Evolutionary conservation across 2,329 filamentous ascomycete genomes (phyloP).

Genomic region (Colletotrichum graminicola): DNA sequence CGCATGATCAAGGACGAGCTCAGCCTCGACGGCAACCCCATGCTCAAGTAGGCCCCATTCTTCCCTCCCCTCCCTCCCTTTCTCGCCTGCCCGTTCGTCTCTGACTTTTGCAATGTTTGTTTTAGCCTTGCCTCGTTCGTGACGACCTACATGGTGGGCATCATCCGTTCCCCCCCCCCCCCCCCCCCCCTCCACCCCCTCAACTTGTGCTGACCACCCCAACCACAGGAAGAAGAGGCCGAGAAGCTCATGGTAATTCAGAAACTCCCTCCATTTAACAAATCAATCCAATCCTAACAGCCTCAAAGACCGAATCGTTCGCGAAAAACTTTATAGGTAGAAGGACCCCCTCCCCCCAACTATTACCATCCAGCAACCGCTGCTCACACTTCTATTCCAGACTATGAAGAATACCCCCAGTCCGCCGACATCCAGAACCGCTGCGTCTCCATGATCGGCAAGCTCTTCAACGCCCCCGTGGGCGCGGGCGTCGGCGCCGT

Average conservation of each 20-base stretch:
- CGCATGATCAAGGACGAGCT: slow-evolving; percentile 97
- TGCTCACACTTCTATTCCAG: slow-evolving; percentile 46
- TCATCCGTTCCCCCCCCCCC: slow-evolving; percentile 7
- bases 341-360: no score
- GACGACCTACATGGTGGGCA: slow-evolving; percentile 90
- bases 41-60: slow-evolving; percentile 73
- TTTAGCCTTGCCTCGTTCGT: slow-evolving; percentile 92
- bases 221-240: slow-evolving; percentile 83
- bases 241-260: slow-evolving; percentile 85
- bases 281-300: not conserved
- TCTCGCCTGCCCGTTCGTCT: not conserved
- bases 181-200: slow-evolving; percentile 13
- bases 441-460: slow-evolving; percentile 90
- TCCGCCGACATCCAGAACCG: slow-evolving; percentile 90
- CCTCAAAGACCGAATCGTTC: slow-evolving; percentile 73
- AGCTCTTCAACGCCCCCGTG: slow-evolving; percentile 84
- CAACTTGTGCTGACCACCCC: slow-evolving; percentile 28
- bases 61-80: fast-evolving
- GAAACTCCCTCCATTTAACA: not conserved
- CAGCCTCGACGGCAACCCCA: slow-evolving; percentile 90
- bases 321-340: slow-evolving; percentile 88
- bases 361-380: no score
- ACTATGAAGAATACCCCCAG: slow-evolving; percentile 87
- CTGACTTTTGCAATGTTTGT: not conserved
- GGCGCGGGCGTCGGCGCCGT: slow-evolving; percentile 71